These are phyloP conservation scores for Aspergillus sp. DNA, from an alignment of 2,329 filamentous ascomycete species.

Conservation along the genomic window DNA sequence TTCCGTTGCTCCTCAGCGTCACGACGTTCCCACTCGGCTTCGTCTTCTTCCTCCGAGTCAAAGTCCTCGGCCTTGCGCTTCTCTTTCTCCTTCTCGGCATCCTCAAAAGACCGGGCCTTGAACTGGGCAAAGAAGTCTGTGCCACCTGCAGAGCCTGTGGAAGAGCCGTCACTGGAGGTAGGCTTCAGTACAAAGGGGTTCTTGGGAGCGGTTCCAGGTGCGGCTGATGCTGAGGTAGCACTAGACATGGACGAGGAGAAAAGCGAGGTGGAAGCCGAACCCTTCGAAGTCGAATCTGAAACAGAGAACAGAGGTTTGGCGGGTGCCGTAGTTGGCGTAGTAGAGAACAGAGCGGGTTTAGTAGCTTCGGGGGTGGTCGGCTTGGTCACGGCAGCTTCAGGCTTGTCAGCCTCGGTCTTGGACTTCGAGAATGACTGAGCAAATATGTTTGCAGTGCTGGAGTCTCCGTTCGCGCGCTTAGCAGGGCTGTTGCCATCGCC, in stretches of 20 bases:
- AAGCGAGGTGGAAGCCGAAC: slow-evolving; percentile 11
- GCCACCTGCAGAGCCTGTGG: slow-evolving; percentile 24
- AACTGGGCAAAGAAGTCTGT: slow-evolving; percentile 48
- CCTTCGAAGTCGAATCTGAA: slow-evolving; percentile 13
- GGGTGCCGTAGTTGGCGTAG: slow-evolving; percentile 25
- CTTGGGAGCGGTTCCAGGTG: slow-evolving; percentile 12
- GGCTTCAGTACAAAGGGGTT: slow-evolving; percentile 29
- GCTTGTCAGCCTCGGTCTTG: slow-evolving; percentile 19
- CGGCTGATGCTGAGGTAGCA: slow-evolving; percentile 18
- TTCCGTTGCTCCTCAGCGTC: slow-evolving; percentile 49
- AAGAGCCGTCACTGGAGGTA: slow-evolving; percentile 10
- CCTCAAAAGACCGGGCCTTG: slow-evolving; percentile 40
- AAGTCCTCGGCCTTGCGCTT: slow-evolving; percentile 55
- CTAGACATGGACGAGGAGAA: slow-evolving; percentile 16
- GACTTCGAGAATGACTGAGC: slow-evolving; percentile 32
- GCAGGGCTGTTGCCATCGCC: slow-evolving; percentile 13
- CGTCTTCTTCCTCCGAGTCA: slow-evolving; percentile 55
- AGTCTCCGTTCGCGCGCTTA: slow-evolving; percentile 27
- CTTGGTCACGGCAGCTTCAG: slow-evolving; percentile 13
- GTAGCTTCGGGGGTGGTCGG: slow-evolving; percentile 22
- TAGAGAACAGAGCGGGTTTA: slow-evolving; percentile 22
- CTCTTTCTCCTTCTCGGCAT: slow-evolving; percentile 46
- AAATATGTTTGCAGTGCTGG: slow-evolving; percentile 34
- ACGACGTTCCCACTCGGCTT: slow-evolving; percentile 50
- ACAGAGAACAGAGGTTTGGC: slow-evolving; percentile 24